phyloP scores from a whole-genome alignment of 371 early-diverging fungal species.

The Lichtheimia corymbifera region DNA sequence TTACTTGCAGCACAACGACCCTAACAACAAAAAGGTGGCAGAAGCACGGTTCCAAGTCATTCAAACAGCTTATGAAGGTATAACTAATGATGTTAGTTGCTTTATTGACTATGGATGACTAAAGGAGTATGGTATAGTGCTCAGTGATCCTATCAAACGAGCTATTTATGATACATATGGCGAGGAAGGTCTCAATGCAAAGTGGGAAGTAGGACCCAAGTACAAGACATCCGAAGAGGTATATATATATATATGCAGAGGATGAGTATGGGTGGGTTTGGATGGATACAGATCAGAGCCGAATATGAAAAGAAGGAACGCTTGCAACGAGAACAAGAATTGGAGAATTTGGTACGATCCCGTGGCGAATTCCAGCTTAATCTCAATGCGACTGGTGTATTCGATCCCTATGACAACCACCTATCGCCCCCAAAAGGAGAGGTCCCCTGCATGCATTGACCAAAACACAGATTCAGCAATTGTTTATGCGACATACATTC shows the following conservation, averaged over 20 bases:
- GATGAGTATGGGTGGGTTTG: neutral
- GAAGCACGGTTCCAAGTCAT: slow-evolving; percentile 81
- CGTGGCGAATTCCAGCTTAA: slow-evolving; percentile 57
- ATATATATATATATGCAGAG: slow-evolving; percentile 21
- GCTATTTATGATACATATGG: slow-evolving; percentile 94
- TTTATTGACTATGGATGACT: neutral
- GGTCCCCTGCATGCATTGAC: slow-evolving; percentile 33
- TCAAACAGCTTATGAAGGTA: slow-evolving; percentile 89
- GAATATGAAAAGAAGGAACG: slow-evolving; percentile 81
- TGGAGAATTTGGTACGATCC: slow-evolving; percentile 79
- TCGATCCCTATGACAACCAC: slow-evolving; percentile 50
- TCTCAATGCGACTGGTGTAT: slow-evolving; percentile 57
- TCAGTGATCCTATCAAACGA: slow-evolving; percentile 79
- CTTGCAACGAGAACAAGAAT: slow-evolving; percentile 70
- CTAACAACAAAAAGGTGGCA: slow-evolving; percentile 54
- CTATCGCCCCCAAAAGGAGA: slow-evolving; percentile 16
- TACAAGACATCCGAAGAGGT: slow-evolving; percentile 85
- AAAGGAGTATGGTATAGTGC: slow-evolving; percentile 51
- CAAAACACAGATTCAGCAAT: slow-evolving; percentile 65
- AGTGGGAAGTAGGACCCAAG: slow-evolving; percentile 78
- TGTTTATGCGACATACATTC: slow-evolving; percentile 84
- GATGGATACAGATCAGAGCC: slow-evolving; percentile 62
- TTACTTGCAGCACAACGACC: slow-evolving; percentile 19
- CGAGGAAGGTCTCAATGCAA: slow-evolving; percentile 75
- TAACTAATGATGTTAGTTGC: slow-evolving; percentile 1